These are phyloP conservation scores for Ophiosphaerella korrae DNA, from an alignment of 2,329 filamentous ascomycete genomes.

Conservation along the genomic window DNA sequence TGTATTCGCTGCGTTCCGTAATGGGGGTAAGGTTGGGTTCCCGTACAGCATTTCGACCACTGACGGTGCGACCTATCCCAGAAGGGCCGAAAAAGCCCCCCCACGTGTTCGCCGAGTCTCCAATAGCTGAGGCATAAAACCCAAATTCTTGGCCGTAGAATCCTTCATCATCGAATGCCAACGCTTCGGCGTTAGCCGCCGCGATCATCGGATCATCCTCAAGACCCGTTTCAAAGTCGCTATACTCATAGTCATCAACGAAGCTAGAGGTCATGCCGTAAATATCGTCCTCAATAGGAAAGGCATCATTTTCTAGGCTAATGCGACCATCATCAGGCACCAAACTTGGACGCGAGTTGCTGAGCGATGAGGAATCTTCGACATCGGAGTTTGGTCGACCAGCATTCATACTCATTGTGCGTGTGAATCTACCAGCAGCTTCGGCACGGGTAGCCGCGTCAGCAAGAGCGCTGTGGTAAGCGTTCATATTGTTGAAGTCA, in stretches of 20 bases:
- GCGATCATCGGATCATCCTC: slow-evolving; percentile 88
- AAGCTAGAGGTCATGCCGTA: slow-evolving; percentile 46
- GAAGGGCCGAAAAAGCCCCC: slow-evolving; percentile 89
- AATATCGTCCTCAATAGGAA: slow-evolving; percentile 40
- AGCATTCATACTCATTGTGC: slow-evolving; percentile 58
- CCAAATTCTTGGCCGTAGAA: slow-evolving; percentile 97
- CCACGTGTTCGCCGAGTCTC: slow-evolving; percentile 67
- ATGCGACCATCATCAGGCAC: slow-evolving; percentile 57
- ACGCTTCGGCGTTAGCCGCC: slow-evolving; percentile 89
- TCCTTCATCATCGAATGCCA: slow-evolving; percentile 89
- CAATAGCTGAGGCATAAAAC: slow-evolving; percentile 74
- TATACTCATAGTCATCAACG: slow-evolving; percentile 61
- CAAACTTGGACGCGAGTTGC: slow-evolving; percentile 50
- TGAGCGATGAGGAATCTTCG: slow-evolving; percentile 39
- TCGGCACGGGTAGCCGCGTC: slow-evolving; percentile 79
- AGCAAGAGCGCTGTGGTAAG: slow-evolving; percentile 83
- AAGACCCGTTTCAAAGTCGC: slow-evolving; percentile 53
- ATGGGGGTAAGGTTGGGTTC: slow-evolving; percentile 96
- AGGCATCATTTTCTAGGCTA: slow-evolving; percentile 52
- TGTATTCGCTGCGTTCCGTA: slow-evolving; percentile 94
- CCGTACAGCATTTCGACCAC: slow-evolving; percentile 66
- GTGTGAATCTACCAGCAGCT: slow-evolving; percentile 74
- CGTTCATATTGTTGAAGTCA: slow-evolving; percentile 61
- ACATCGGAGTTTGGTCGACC: slow-evolving; percentile 35
- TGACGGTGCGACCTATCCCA: slow-evolving; percentile 69